phyloP scores from a whole-genome alignment of 106 monocot species.

The Dendrobium nobile region DNA sequence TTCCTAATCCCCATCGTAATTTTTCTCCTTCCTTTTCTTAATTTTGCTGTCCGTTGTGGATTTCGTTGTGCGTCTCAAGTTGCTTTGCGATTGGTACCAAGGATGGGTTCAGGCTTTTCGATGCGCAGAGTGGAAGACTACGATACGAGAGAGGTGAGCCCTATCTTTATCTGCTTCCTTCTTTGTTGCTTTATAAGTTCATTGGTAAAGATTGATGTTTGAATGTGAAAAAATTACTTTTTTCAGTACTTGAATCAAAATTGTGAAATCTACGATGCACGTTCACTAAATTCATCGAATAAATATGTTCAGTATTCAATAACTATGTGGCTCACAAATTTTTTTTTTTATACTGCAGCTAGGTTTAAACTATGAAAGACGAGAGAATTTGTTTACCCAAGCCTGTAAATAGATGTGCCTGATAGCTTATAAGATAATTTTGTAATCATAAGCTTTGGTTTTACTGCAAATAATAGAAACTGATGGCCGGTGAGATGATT shows the following conservation, averaged over 20 bases:
- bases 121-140: constrained; percentile 53
- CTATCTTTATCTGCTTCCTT: not conserved
- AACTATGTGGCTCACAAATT: too few species aligned
- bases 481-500: too few species aligned
- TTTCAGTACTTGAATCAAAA: not conserved
- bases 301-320: too few species aligned
- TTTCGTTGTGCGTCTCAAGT: constrained; percentile 18
- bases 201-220: constrained; percentile 4
- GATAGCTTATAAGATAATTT: too few species aligned
- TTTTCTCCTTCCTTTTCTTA: not conserved
- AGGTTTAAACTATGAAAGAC: too few species aligned
- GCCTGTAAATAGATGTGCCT: too few species aligned
- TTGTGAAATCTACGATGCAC: not conserved
- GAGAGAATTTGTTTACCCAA: too few species aligned
- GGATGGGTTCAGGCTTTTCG: constrained; percentile 83
- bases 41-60: not conserved
- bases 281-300: not conserved
- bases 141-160: constrained; percentile 59
- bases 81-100: constrained; percentile 70
- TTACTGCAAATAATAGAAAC: too few species aligned
- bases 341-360: too few species aligned
- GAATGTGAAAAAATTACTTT: not conserved
- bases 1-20: not conserved
- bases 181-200: not conserved
- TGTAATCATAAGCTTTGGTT: too few species aligned